phyloP scores from a whole-genome alignment of 2,329 filamentous ascomycete species.

The Sarocladium brachiariae region DNA sequence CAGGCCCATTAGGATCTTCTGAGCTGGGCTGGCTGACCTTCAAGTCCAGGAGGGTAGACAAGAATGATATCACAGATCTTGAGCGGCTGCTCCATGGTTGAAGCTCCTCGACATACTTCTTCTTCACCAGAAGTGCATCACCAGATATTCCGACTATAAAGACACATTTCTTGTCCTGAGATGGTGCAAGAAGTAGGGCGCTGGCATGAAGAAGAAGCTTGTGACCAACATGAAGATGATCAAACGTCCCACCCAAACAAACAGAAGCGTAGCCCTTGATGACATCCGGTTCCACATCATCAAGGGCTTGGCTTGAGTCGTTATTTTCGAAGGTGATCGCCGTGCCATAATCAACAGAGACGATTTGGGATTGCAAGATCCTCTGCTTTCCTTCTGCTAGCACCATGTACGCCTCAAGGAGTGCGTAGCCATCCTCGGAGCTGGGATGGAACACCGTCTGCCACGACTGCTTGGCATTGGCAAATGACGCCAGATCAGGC shows the following conservation, averaged over 20 bases:
- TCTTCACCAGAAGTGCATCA: slow-evolving; percentile 78
- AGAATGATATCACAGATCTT: slow-evolving; percentile 61
- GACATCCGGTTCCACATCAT: neutral
- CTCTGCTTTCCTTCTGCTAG: slow-evolving; percentile 39
- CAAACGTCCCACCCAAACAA: slow-evolving; percentile 88
- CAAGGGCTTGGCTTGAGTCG: neutral
- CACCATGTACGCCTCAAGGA: slow-evolving; percentile 44
- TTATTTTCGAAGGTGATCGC: slow-evolving; percentile 10
- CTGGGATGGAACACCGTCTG: slow-evolving; percentile 57
- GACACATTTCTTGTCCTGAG: slow-evolving; percentile 15
- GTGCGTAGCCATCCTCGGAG: slow-evolving; percentile 54
- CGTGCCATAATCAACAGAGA: slow-evolving; percentile 44
- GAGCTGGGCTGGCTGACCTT: slow-evolving; percentile 22
- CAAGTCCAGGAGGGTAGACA: slow-evolving; percentile 54
- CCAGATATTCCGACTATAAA: slow-evolving; percentile 85
- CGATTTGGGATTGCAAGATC: slow-evolving; percentile 42
- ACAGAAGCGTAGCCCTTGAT: slow-evolving; percentile 35
- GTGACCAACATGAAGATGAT: slow-evolving; percentile 91
- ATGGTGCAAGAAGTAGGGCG: slow-evolving; percentile 55
- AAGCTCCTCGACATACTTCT: slow-evolving; percentile 76
- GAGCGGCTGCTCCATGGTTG: slow-evolving; percentile 76
- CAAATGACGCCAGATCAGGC: slow-evolving; percentile 45
- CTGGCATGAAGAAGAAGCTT: slow-evolving; percentile 93
- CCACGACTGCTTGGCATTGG: slow-evolving; percentile 53
- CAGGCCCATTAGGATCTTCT: neutral